These are phyloP conservation scores for Vaccinium darrowii DNA, from an alignment of 148 eudicot species.

Conservation along the genomic window DNA sequence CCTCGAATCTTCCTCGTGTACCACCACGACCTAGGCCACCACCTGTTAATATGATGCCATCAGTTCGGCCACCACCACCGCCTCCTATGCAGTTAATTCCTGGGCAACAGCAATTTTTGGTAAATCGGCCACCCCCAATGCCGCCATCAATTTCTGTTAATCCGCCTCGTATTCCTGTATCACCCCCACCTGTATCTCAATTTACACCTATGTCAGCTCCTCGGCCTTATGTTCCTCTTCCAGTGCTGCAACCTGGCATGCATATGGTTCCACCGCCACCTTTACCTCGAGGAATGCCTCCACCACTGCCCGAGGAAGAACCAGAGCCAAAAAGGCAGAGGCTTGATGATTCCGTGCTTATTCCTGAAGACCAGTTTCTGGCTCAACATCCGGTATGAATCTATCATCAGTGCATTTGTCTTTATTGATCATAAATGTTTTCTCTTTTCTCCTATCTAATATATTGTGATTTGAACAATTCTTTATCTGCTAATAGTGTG, in stretches of 20 bases:
- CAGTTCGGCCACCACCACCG: slow-evolving; percentile 33
- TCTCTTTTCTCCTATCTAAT: background rate
- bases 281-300: slow-evolving; percentile 67
- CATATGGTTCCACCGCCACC: slow-evolving; percentile 46
- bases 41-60: slow-evolving; percentile 29
- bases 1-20: slow-evolving; percentile 50
- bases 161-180: slow-evolving; percentile 38
- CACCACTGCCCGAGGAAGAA: slow-evolving; percentile 58
- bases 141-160: slow-evolving; percentile 32
- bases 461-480: background rate
- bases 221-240: slow-evolving; percentile 44
- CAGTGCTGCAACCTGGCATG: slow-evolving; percentile 42
- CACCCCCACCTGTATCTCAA: slow-evolving; percentile 53
- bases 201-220: slow-evolving; percentile 53
- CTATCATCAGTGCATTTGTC: background rate
- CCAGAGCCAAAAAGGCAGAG: slow-evolving; percentile 74
- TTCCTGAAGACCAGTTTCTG: slow-evolving; percentile 65
- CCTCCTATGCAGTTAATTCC: slow-evolving; percentile 52
- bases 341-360: slow-evolving; percentile 51
- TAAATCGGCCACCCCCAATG: slow-evolving; percentile 50
- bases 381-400: slow-evolving; percentile 57
- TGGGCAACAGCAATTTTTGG: slow-evolving; percentile 57
- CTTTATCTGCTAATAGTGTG: background rate
- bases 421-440: background rate
- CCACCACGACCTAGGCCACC: slow-evolving; percentile 45